phyloP scores from a whole-genome alignment of 2,329 filamentous ascomycete genomes.

The Claviceps maximensis region DNA sequence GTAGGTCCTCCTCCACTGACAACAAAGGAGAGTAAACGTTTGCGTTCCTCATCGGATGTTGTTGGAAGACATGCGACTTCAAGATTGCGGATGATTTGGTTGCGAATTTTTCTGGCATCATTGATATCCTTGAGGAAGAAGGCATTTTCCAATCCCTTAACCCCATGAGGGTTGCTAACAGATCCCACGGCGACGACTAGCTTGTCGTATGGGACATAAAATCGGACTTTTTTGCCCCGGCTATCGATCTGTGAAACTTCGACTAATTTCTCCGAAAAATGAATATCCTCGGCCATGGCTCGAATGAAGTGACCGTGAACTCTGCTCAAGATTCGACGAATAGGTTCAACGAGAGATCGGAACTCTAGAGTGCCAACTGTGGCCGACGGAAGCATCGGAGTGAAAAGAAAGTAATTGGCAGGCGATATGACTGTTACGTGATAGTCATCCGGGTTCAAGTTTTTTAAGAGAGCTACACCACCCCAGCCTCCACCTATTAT shows the following conservation, averaged over 20 bases:
- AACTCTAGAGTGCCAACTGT: constrained; percentile 92
- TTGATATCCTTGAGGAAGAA: constrained; percentile 92
- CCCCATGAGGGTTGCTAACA: constrained; percentile 86
- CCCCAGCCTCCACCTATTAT: constrained; percentile 93
- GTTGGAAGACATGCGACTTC: constrained; percentile 89
- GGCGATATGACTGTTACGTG: constrained; percentile 93
- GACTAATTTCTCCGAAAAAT: constrained; percentile 82
- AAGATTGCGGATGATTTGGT: constrained; percentile 76
- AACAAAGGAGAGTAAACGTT: constrained; percentile 85
- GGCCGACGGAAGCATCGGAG: constrained; percentile 91
- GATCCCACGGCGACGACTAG: constrained; percentile 86
- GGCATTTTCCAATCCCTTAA: constrained; percentile 86
- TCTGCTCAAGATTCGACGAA: constrained; percentile 66
- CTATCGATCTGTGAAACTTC: constrained; percentile 66
- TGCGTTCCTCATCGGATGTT: constrained; percentile 75
- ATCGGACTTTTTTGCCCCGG: constrained; percentile 59
- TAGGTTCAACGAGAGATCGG: constrained; percentile 82
- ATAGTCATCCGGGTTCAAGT: constrained; percentile 79
- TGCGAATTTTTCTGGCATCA: constrained; percentile 81
- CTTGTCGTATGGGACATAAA: constrained; percentile 97
- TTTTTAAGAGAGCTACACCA: constrained; percentile 81
- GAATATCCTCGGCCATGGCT: constrained; percentile 74
- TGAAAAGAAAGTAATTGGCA: constrained; percentile 95
- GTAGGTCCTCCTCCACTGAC: constrained; percentile 90
- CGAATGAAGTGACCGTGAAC: constrained; percentile 83